Evolutionary conservation across 2,329 filamentous ascomycete species (phyloP), one percentile per base, ranked within the genome.

Genomic region (Aspergillus alliaceus): DNA sequence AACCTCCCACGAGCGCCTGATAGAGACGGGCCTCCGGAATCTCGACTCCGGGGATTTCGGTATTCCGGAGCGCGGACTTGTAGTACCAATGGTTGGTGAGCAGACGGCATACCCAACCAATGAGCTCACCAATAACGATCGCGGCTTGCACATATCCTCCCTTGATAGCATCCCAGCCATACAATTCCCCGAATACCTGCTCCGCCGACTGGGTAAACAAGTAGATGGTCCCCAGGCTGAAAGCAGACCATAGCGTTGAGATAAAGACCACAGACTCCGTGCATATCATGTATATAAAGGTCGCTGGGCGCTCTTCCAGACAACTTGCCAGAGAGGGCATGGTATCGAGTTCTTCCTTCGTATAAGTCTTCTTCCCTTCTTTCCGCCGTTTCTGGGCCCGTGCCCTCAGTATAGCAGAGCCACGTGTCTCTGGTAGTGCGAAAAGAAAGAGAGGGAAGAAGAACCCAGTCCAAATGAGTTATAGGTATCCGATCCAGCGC

Each of bases 11-110:
- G 2, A 79, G 69, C 9, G 76, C 71, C 1, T 72, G 66, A 39
- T 79, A 78, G 3, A 79, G 64, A n/a, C 75, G 64, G 15, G 72
- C 75, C 58, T 80, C 77, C 0, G 76, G 77, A 18, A 80, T 74
- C 1, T 76, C 76, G 4, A 60, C 65, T 0, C 73, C 76, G 0
- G 75, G 75, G 0, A 57, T 57, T 59, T 80, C 75, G 0, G 51
- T 70, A 50, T 80, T 80, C 64, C 65, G 60, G 0, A 58, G 54
- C 2, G 69, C 68, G n/a, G 67, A 70, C 8, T 49, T 51, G 27
- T 66, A 69, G 24, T 70, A 70, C 8, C 65, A 44, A 9, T 51
- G 61, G 6, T 61, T 63, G 1, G 66, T 67, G 22, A 75, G 59
- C 0, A 74, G 61, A 47, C 72, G 74, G 15, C 73, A 55, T 12